Base-by-base conservation (phyloP, 2,329 filamentous ascomycete genomes). In the Tolypocladium paradoxum region DNA sequence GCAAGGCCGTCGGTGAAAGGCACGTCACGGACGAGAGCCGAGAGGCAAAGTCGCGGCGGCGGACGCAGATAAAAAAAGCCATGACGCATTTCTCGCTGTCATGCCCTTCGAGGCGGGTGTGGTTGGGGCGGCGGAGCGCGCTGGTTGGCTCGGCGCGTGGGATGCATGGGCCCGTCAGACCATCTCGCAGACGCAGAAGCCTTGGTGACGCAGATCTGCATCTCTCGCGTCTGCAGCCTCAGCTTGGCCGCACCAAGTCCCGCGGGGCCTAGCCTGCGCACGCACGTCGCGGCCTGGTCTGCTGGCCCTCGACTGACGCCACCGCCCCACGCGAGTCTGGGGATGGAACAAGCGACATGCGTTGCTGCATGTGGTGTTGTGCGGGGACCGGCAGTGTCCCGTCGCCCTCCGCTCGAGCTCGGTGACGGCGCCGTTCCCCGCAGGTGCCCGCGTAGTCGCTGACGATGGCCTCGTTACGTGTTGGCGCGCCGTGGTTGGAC, bases 81-180 rank as follows among this genome's bases (percentile, higher is more conserved):
- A 61, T 65, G 63, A 64, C 62, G 62, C 62, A 64, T 62, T 64
- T 62, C 57, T 50, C 50, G 56, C 55, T 65, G 60, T 63, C 61
- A 62, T 57, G 53, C 22, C 31, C 46, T 52, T 29, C 38, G 11
- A 35, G 46, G 46, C 49, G 48, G 53, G 29, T 12, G 40, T 47
- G 46, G 52, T 53, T 53, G 54, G 51, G n/a, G 6, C 46, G 4
- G 43, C 27, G 31, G 35, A 22, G 48, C 9, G 22, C 35, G 38
- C 49, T 54, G 49, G 37, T 52, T 54, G 51, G 54, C 35, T 22
- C 16, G 53, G 49, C 16, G 36, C 50, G n/a, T 27, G 40, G 40
- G 40, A n/a, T 46, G 43, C 43, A 46, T 46, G 43, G 16, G 43
- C 43, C 43, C 27, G 27, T 46, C 43, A 46, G 43, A 31, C 43